Evolutionary conservation across 345 rosid species (phyloP), one percentile per base, ranked within the genome.

Genomic region (Pseudoturritis turrita): DNA sequence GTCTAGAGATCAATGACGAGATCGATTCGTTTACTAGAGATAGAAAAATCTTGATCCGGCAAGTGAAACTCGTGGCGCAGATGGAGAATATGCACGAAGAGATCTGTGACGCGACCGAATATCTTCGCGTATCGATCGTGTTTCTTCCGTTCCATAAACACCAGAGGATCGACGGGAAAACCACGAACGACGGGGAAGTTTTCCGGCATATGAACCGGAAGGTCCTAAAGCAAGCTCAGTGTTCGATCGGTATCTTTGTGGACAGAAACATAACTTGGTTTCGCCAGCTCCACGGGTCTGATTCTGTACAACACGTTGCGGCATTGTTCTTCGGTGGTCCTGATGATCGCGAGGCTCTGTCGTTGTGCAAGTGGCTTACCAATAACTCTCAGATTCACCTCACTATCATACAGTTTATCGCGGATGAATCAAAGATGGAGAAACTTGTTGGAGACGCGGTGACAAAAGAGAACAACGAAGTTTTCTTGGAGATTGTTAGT

Each of bases 261-360:
- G 89, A 86, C 54, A 68, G 90, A 44, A 84, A 85, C 44, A 90
- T 82, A 23, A 87, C 94, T 0, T 97, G 96, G 2, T 86, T 88
- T 68, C 94, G 87, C 1, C 87, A 82, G 47, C 87, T 92, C 46
- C 83, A 78, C 17, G 81, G 81, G 7, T 71, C 72, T 22, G 85
- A 77, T 9, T 29, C 67, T 0, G 78, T 83, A 22, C 98, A 90
- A 54, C 82, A 84, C 8, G 88, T 86, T 2, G 96, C 87, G 6
- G 74, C 79, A 4, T 74, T 90, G 76, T 93, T 93, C 70, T 93
- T 93, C 7, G 96, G 94, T 17, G 98, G 98, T 19, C 82, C 92
- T 15, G 98, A 93, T 75, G 96, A 93, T 66, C 86, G 96, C 10
- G 98, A 93, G 80, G 98, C 98, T 15, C 58, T 93, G 39, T 84